phyloP scores from a whole-genome alignment of 2,329 filamentous ascomycete genomes.

The Exophiala phaeomuriformis region DNA sequence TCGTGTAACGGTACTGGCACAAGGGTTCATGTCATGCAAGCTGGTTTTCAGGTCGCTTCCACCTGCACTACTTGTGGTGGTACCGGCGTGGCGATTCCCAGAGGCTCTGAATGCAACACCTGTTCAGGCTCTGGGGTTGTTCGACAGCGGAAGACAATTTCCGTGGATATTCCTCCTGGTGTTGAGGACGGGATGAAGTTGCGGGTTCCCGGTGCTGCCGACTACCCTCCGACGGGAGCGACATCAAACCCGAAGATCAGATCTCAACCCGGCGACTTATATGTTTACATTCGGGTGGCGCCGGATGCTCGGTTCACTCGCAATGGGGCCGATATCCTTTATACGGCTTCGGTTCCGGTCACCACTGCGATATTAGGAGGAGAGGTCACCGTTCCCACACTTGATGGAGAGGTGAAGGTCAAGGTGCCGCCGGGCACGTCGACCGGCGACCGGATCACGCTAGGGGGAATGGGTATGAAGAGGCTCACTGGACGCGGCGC shows the following conservation, averaged over 20 bases:
- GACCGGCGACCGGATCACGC: conserved; percentile 83
- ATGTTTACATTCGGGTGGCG: conserved; percentile 83
- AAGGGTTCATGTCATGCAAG: conserved; percentile 79
- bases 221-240: conserved; percentile 71
- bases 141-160: conserved; percentile 73
- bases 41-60: conserved; percentile 91
- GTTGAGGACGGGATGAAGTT: conserved; percentile 96
- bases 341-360: conserved; percentile 83
- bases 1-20: conserved; percentile 80
- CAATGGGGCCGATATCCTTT: conserved; percentile 79
- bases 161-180: conserved; percentile 85
- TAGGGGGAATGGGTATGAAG: conserved; percentile 91
- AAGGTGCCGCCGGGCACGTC: conserved; percentile 86
- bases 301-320: conserved; percentile 84
- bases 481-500: conserved; percentile 62
- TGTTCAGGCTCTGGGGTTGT: conserved; percentile 80
- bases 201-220: conserved; percentile 75
- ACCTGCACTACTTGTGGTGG: conserved; percentile 79
- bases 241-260: conserved; percentile 55
- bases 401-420: conserved; percentile 84
- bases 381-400: conserved; percentile 78
- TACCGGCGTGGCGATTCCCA: conserved; percentile 66
- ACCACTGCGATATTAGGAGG: conserved; percentile 90
- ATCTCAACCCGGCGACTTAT: conserved; percentile 76
- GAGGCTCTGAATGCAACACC: conserved; percentile 69